Evolutionary conservation across 345 rosid species (phyloP).

Genomic region (Geranium rotundifolium): DNA sequence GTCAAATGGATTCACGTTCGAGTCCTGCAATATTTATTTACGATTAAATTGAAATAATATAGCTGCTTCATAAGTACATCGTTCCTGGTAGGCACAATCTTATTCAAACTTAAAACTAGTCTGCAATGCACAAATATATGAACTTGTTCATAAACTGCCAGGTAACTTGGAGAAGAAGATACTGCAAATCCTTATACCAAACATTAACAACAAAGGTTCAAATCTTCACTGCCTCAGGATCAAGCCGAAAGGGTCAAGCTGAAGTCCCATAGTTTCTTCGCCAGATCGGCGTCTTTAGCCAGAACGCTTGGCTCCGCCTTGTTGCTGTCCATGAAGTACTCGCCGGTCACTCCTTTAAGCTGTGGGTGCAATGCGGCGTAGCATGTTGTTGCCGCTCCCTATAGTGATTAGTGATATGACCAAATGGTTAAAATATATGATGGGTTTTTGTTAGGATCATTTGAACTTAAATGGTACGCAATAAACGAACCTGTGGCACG

Average conservation of each 20-base stretch:
- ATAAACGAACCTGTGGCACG: conserved; percentile 46
- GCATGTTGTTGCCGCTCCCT: conserved; percentile 85
- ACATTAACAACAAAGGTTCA: background rate
- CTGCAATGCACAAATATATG: background rate
- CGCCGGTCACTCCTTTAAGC: conserved; percentile 50
- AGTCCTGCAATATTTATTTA: too few relatives aligned
- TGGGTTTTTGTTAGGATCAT: too few relatives aligned
- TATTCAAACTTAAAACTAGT: background rate
- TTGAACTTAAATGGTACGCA: background rate
- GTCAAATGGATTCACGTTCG: too few relatives aligned
- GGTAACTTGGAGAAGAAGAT: background rate
- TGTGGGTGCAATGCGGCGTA: conserved; percentile 67
- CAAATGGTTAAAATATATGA: background rate
- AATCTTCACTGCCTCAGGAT: conserved; percentile 3
- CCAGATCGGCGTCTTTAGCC: conserved; percentile 38
- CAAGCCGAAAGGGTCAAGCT: conserved; percentile 30
- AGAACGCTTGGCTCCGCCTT: conserved; percentile 25
- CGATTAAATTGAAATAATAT: too few relatives aligned
- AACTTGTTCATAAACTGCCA: background rate
- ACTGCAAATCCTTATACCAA: background rate
- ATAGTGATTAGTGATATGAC: conserved; percentile 5
- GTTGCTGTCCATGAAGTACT: conserved; percentile 50
- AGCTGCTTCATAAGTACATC: too few relatives aligned
- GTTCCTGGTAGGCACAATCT: too few relatives aligned
- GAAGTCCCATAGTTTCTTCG: conserved; percentile 59